Percentiles rank a stretch among this genome's conserved stretches.
phyloP scores from a whole-genome alignment of 192 early-diverging fungal genomes.

The Mortierella antarctica region DNA sequence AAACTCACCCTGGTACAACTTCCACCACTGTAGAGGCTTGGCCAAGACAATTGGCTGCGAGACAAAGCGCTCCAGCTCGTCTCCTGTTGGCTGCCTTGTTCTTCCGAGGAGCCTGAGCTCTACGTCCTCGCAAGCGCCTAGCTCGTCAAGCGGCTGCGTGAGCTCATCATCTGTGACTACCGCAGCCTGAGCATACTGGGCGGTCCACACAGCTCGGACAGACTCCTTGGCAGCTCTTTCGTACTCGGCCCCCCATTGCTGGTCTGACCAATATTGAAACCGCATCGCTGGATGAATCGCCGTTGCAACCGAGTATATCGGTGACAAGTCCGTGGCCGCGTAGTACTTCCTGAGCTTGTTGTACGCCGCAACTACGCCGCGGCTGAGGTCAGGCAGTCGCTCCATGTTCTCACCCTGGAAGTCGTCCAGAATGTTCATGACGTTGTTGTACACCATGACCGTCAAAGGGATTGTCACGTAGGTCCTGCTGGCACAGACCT shows the following conservation, averaged over 20 bases:
- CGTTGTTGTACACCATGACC: conserved; percentile 1
- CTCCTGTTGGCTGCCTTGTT: too few relatives aligned
- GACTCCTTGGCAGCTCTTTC: not conserved
- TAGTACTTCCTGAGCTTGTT: conserved; percentile 15
- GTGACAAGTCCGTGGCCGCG: conserved; percentile 6
- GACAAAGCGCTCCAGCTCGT: too few relatives aligned
- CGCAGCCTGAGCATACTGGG: too few relatives aligned
- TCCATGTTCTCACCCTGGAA: too few relatives aligned
- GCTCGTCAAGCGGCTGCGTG: too few relatives aligned
- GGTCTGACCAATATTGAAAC: conserved; percentile 9
- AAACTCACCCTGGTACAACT: too few relatives aligned
- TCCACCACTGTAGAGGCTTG: too few relatives aligned
- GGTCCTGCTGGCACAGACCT: conserved; percentile 4
- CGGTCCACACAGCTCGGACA: too few relatives aligned
- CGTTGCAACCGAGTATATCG: conserved; percentile 18
- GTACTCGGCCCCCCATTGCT: conserved; percentile 4
- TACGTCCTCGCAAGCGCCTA: too few relatives aligned
- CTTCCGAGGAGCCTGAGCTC: too few relatives aligned
- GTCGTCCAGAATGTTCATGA: conserved; percentile 10
- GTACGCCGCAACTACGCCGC: conserved; percentile 5
- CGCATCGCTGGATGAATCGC: conserved; percentile 19
- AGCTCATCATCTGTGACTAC: too few relatives aligned
- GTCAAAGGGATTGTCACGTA: conserved; percentile 5
- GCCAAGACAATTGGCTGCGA: too few relatives aligned
- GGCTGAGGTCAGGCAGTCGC: not conserved